Evolutionary conservation across 2,329 filamentous ascomycete genomes (phyloP), one percentile per base, ranked within the genome.

Genomic region (Aschersonia sp.): DNA sequence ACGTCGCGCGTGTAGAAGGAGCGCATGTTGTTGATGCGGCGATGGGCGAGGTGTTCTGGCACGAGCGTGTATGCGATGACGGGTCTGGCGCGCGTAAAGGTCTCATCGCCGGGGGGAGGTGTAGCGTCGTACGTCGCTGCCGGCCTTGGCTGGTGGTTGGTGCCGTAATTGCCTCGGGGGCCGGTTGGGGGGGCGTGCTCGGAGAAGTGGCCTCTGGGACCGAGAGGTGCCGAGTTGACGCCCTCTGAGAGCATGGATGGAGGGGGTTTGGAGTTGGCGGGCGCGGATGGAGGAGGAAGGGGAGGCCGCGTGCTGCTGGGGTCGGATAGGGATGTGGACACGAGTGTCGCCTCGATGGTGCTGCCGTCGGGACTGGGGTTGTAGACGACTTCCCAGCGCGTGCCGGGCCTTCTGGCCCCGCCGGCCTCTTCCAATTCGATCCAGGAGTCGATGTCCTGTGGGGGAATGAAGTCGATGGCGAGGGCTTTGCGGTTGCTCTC

Each of bases 401-500:
- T 61, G 56, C 51, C 58, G 20, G 65, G 63, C 47, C 67, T 62
- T 44, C 73, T 62, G 46, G 69, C 54, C 52, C 71, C 57, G 55
- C 66, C 56, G 10, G 69, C 62, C 55, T 80, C 68, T 62, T 94
- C 87, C 41, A 66, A 73, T 5, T 78, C 73, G 50, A 94, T 82
- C 88, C 89, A 97, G 30, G 75, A 74, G 10, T 69, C 62, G 4
- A 94, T 74, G 53, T 80, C 78, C 30, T 87, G 80, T 20, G 84
- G 76, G 0, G 91, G 91, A 28, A 97, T 74, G 61, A 92, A 97
- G 61, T 98, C 92, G 3, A 87, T 86, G 77, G 84, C 94, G 1
- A 97, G 73, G 1, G 81, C 74, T 61, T 92, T 94, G 32, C 92
- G 77, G 54, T 83, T 85, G 50, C 82, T 80, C 65, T 97, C 91